Conservation (phyloP, 1,284 basidiomycete genomes). For the Acaromyces ingoldii region DNA sequence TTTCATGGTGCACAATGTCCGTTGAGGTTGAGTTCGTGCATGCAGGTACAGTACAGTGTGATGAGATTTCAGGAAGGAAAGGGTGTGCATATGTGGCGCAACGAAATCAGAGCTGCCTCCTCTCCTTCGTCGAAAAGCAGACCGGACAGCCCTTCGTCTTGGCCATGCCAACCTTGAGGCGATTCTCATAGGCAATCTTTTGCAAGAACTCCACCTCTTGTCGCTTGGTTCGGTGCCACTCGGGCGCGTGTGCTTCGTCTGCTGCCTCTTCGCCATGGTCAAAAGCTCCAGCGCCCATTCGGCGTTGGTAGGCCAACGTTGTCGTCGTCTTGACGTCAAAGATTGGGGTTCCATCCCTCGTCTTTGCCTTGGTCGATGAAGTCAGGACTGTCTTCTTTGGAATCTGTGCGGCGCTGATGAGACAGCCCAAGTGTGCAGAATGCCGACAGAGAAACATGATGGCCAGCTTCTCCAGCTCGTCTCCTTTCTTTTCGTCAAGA, state of each 20-base stretch:
- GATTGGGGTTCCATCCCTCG: not conserved
- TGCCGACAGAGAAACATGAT: conserved; percentile 45
- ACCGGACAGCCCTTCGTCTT: conserved; percentile 6
- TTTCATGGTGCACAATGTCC: no score
- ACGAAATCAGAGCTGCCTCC: no score
- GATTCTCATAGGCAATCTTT: conserved; percentile 2
- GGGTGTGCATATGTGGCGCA: no score
- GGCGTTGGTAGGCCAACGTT: not conserved
- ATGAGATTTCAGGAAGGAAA: no score
- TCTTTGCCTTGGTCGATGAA: not conserved
- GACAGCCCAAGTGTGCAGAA: conserved; percentile 35
- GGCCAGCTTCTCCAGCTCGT: conserved; percentile 1
- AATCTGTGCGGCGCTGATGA: conserved; percentile 4
- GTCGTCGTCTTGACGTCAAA: conserved; percentile 1
- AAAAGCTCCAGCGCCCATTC: no score
- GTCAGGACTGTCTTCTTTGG: no score
- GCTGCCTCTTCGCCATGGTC: not conserved
- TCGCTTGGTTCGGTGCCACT: not conserved
- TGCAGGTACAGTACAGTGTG: no score
- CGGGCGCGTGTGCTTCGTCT: not conserved
- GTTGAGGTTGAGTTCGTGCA: no score
- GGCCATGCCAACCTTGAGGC: conserved; percentile 1
- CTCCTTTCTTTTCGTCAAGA: not conserved
- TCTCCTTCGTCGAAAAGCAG: no score
- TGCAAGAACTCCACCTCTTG: not conserved